A percentile compares a stretch with the other conserved stretches of the same genome.
phyloP scores from a whole-genome alignment of 2,329 filamentous ascomycete species.

The Nemania diffusa region DNA sequence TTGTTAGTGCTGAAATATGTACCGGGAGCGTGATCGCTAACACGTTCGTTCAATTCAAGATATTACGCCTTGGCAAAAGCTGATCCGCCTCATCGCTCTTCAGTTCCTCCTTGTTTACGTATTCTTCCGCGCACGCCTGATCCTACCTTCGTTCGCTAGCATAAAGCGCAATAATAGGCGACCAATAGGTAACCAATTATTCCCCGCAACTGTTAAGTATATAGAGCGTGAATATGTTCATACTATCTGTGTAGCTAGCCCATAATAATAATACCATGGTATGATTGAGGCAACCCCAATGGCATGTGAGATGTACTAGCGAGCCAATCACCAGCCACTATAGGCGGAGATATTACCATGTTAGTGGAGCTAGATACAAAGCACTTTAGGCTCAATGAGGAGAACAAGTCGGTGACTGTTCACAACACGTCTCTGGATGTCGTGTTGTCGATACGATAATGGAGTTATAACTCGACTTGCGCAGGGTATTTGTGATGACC shows the following conservation, averaged over 20 bases:
- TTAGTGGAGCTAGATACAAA: conserved; percentile 16
- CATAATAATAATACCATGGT: conserved; percentile 1
- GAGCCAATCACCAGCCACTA: conserved; percentile 39
- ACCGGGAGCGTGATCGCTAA: conserved; percentile 9
- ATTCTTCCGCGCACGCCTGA: conserved; percentile 23
- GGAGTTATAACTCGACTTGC: not conserved
- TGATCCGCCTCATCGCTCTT: not conserved
- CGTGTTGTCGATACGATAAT: not conserved
- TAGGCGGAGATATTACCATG: conserved; percentile 41
- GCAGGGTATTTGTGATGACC: conserved; percentile 28
- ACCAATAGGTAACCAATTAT: not conserved
- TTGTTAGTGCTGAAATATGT: conserved; percentile 18
- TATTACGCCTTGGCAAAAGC: conserved; percentile 18
- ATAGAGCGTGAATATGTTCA: not conserved
- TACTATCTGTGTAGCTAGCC: conserved; percentile 6
- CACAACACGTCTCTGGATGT: not conserved
- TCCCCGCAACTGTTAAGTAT: not conserved
- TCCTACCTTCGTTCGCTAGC: not conserved
- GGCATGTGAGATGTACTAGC: conserved; percentile 2
- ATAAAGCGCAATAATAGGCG: not conserved
- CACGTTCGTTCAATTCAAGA: not conserved
- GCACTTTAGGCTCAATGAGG: conserved; percentile 49
- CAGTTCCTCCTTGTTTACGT: not conserved
- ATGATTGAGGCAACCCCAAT: conserved; percentile 10
- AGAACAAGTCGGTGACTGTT: conserved; percentile 25